Evolutionary conservation across 2,329 filamentous ascomycete species (phyloP), one percentile per base, ranked within the genome.

Genomic region (Xylaria sp.): DNA sequence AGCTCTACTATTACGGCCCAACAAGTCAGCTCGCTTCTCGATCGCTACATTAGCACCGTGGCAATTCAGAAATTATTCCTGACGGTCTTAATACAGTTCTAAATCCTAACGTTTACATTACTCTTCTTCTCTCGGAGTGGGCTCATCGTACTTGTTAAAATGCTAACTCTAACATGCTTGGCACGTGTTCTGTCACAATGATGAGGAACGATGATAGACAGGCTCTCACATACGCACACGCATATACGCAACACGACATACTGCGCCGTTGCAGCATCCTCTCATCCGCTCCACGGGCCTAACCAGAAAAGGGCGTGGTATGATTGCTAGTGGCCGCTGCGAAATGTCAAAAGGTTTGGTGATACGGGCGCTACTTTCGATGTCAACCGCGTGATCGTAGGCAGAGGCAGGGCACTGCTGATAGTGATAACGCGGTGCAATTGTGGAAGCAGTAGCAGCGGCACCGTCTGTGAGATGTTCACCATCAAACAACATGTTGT

Each of bases 401-500:
- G 66, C 51, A 41, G 54, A 72, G 65, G 57, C 64, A 67, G 67
- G 67, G 61, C 70, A 66, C 67, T 34, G 54, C 20, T 57, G 51
- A 67, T 48, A 57, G 55, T 58, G 48, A 66, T 61, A 59, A 69
- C 66, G 70, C 67, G 15, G 70, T 70, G 70, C 44, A 48, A 72
- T 72, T 65, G 63, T 71, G 54, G 56, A 3, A 46, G 41, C 41
- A 46, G 41, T 41, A 69, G 62, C 58, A 66, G 39, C 32, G 52
- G 46, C 20, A 15, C 23, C 20, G 56, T 51, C 58, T 51, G 41
- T 62, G 28, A 51, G 61, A 63, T 58, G 57, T 68, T 28, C 58
- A 34, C 55, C 60, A 51, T 70, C 68, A 65, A 70, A 63, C 68
- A 60, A 58, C 37, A 65, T 66, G 59, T 64, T 28, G 61, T 70